Percentiles rank a stretch among this genome's conserved stretches.
Evolutionary conservation across 768 basidiomycete species (phyloP).

Genomic region (Strobilomyces confusus): DNA sequence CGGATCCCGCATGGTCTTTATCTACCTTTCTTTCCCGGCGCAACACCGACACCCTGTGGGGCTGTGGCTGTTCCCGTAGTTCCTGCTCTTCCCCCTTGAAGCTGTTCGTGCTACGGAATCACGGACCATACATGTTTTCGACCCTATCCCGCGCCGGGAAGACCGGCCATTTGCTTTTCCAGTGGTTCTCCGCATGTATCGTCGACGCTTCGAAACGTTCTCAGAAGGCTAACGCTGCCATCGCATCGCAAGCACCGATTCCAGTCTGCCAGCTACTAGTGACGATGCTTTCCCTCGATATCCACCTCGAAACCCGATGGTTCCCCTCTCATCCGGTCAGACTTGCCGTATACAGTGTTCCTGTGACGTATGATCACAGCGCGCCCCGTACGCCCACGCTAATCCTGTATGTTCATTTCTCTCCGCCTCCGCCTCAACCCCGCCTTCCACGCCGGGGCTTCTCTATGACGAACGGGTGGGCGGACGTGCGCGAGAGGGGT

Average conservation of each 20-base stretch:
- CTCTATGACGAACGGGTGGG: conserved; percentile 15
- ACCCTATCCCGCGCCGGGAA: not conserved
- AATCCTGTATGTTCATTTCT: conserved; percentile 10
- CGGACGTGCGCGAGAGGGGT: conserved; percentile 5
- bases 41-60: conserved; percentile 18
- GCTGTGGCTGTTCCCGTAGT: conserved; percentile 17
- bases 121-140: not conserved
- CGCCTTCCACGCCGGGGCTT: conserved; percentile 17
- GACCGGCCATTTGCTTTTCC: not conserved
- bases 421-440: conserved; percentile 30
- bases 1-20: conserved; percentile 27
- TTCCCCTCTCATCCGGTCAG: not conserved
- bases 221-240: not conserved
- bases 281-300: not conserved
- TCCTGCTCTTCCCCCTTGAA: conserved; percentile 7
- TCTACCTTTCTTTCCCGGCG: conserved; percentile 10
- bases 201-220: not conserved
- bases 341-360: conserved; percentile 12
- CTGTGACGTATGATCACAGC: conserved; percentile 27
- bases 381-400: not conserved
- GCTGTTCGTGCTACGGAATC: conserved; percentile 11
- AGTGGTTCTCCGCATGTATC: not conserved
- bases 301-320: conserved; percentile 24
- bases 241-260: conserved; percentile 5
- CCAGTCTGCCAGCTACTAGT: not conserved